Base-by-base conservation (phyloP, 192 early-diverging fungal species). In the Chytriomyces sp. region DNA sequence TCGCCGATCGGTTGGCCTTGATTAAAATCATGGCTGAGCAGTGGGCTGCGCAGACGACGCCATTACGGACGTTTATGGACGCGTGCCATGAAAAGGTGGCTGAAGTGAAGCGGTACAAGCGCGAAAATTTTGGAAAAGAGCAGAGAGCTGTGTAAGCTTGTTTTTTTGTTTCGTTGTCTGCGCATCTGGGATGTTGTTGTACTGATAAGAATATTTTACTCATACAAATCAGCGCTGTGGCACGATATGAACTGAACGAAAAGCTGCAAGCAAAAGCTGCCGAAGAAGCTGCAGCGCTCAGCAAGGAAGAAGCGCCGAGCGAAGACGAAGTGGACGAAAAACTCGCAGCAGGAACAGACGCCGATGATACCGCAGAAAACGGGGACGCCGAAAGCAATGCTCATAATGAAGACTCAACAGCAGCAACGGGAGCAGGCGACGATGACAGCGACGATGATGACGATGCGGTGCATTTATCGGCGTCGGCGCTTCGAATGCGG, bases 81-180 rank as follows among this genome's bases (percentile, higher is more conserved):
- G 61, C 72, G 7, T 49, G 44, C 9, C 72, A 73, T 47, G 72
- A 73, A 11, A 73, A 73, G 72, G 20, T 73, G 61, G 72, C 72
- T 13, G 72, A 73, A 28, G 20, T 73, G 28, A 73, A 73, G 45
- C 61, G 50, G 61, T 73, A 59, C 72, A 73, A 79, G 48, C 69
- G 70, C 18, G 62, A 69, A 18, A 61, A 50, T 61, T 26, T 73
- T 13, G 57, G 69, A 18, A 77, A 69, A 61, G 76, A 77, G 7
- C 76, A 77, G 45, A 13, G 67, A 23, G 50, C 67, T 16, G 67
- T 77, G 76, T 77, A 69, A 69, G 67, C 44, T 45, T 50, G 64
- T 72, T n/a, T 18, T 65, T 2, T 57, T 57, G 20, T 70, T 57
- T 26, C 4, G 60, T 62, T 64, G 8, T 64, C 46, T n/a, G 28